Evolutionary conservation across 1,139 yeast species (phyloP).

Genomic region (Candida labiduridarum): DNA sequence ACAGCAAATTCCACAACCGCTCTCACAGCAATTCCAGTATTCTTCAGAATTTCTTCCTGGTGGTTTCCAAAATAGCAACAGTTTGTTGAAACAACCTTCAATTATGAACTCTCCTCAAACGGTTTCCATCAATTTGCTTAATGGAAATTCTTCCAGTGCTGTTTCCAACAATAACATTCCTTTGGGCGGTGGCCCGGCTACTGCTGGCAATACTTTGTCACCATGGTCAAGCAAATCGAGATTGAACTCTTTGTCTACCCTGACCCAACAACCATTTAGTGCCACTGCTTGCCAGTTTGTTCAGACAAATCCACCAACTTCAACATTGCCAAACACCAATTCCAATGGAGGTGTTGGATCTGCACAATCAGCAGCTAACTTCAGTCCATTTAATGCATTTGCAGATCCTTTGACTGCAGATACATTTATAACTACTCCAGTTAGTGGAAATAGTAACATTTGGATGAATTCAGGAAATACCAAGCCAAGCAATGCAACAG

Average conservation of each 20-base stretch:
- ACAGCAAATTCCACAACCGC: background rate
- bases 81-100: conserved; percentile 3
- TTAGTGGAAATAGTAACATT: conserved; percentile 14
- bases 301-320: background rate
- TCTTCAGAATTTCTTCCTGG: conserved; percentile 7
- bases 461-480: conserved; percentile 24
- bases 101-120: conserved; percentile 13
- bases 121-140: conserved; percentile 9
- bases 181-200: conserved; percentile 1
- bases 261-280: conserved; percentile 7
- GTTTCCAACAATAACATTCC: background rate
- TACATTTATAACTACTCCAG: conserved; percentile 9
- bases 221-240: conserved; percentile 18
- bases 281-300: conserved; percentile 1
- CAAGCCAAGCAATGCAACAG: conserved; percentile 5
- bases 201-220: conserved; percentile 8
- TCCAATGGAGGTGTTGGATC: background rate
- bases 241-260: conserved; percentile 14
- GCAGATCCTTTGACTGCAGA: conserved; percentile 14
- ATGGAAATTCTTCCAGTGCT: conserved; percentile 6
- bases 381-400: conserved; percentile 18
- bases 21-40: conserved; percentile 7
- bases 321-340: conserved; percentile 8
- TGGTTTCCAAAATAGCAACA: conserved; percentile 4
- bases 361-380: conserved; percentile 6